These are phyloP conservation scores for Scedosporium apiospermum DNA, from an alignment of 2,329 filamentous ascomycete genomes.

Conservation along the genomic window DNA sequence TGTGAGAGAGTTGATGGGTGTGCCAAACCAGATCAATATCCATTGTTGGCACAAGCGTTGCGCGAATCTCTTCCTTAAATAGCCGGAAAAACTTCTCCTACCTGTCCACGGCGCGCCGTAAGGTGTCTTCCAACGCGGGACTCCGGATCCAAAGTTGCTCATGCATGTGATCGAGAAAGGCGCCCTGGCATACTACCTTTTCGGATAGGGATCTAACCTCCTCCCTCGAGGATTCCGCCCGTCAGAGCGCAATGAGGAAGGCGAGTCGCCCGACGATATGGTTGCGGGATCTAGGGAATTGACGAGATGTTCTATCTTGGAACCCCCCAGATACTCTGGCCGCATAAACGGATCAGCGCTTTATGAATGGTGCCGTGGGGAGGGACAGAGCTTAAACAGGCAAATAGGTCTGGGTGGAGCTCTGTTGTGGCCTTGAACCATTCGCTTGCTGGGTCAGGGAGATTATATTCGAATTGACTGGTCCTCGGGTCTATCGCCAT, in stretches of 20 bases:
- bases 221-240: not conserved
- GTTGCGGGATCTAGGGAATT: not conserved
- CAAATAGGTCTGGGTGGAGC: not conserved
- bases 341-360: not conserved
- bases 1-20: slow-evolving; percentile 27
- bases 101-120: slow-evolving; percentile 23
- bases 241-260: not conserved
- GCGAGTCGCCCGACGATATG: not conserved
- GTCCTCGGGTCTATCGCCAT: not conserved
- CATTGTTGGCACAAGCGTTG: slow-evolving; percentile 27
- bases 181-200: slow-evolving; percentile 25
- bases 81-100: slow-evolving; percentile 29
- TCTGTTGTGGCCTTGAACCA: not conserved
- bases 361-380: not conserved
- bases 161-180: slow-evolving; percentile 31
- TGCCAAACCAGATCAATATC: slow-evolving; percentile 36
- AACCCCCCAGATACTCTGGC: not conserved
- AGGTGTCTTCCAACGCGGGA: slow-evolving; percentile 22
- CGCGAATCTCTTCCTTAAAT: slow-evolving; percentile 17
- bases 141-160: slow-evolving; percentile 28
- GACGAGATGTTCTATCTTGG: not conserved
- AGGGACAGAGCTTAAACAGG: no score
- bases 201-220: slow-evolving; percentile 9
- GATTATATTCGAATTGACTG: not conserved
- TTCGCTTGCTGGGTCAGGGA: not conserved